Conservation (phyloP, 768 basidiomycete species). For the Tricholoma hemisulphureum region DNA sequence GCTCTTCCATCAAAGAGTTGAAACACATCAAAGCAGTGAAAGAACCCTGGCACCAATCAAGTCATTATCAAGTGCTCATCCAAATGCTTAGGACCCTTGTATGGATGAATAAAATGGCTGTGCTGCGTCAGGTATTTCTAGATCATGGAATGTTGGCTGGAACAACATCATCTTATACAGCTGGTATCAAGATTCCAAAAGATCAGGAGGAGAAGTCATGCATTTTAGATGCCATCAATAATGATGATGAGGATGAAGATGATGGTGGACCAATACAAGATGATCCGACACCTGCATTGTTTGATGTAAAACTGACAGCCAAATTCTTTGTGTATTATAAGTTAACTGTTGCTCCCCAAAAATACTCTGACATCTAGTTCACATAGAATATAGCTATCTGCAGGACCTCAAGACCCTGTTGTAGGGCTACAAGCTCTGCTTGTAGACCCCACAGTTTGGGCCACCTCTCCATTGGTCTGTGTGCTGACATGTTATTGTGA, state of each 20-base stretch:
- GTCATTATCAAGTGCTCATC: too few species aligned
- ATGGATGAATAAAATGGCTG: too few species aligned
- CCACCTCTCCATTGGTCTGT: too few species aligned
- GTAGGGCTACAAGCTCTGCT: too few species aligned
- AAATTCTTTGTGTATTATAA: background rate
- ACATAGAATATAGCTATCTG: background rate
- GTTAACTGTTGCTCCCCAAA: background rate
- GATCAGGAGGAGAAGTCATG: background rate
- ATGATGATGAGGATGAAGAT: background rate
- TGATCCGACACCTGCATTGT: background rate
- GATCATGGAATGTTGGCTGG: background rate
- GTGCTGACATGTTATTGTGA: too few species aligned
- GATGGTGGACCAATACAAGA: background rate
- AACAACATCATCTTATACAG: slow-evolving; percentile 3
- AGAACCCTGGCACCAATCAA: too few species aligned
- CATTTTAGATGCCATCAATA: background rate
- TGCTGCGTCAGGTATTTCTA: background rate
- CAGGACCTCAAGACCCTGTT: background rate
- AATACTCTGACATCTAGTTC: background rate
- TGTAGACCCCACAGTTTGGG: too few species aligned
- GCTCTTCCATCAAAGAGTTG: too few species aligned
- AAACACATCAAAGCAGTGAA: too few species aligned
- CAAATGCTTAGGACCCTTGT: background rate
- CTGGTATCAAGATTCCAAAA: background rate
- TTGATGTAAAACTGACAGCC: background rate